These are phyloP conservation scores for Talaromyces trachyspermus DNA, from an alignment of 495 filamentous ascomycete genomes.

Conservation along the genomic window DNA sequence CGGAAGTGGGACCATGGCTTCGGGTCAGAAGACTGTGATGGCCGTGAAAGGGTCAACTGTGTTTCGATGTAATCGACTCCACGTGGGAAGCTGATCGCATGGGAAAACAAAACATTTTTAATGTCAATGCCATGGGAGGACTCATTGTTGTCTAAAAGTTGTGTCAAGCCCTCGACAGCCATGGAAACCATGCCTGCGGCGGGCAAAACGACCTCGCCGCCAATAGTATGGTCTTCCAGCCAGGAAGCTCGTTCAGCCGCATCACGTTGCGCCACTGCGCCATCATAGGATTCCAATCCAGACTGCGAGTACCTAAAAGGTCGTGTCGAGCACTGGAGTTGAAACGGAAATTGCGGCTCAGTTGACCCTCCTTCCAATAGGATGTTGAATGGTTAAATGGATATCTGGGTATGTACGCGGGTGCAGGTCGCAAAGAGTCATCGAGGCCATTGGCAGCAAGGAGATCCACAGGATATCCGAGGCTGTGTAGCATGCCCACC, in stretches of 20 bases:
- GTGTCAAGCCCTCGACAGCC: conserved; percentile 36
- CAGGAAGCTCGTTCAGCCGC: conserved; percentile 25
- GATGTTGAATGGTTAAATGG: background rate
- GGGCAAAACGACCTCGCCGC: conserved; percentile 24
- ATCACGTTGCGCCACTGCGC: conserved; percentile 26
- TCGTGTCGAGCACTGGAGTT: conserved; percentile 27
- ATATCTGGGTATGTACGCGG: background rate
- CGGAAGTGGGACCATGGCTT: conserved; percentile 5
- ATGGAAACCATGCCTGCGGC: conserved; percentile 38
- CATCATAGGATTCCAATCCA: conserved; percentile 5
- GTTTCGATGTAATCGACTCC: conserved; percentile 17
- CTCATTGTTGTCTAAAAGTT: conserved; percentile 5
- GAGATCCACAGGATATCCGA: background rate
- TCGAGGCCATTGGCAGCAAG: background rate
- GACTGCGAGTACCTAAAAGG: conserved; percentile 2
- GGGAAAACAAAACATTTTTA: conserved; percentile 12
- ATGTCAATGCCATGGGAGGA: conserved; percentile 3
- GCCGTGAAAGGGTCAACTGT: conserved; percentile 11
- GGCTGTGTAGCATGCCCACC: background rate
- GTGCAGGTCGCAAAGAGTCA: background rate
- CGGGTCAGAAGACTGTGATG: background rate
- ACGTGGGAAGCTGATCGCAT: conserved; percentile 14
- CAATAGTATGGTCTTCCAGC: conserved; percentile 21
- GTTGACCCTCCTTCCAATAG: background rate
- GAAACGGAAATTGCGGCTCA: conserved; percentile 29